Percentiles rank a stretch among this genome's conserved stretches.
phyloP scores from a whole-genome alignment of 805 yeast genomes.

The Candida quercuum region DNA sequence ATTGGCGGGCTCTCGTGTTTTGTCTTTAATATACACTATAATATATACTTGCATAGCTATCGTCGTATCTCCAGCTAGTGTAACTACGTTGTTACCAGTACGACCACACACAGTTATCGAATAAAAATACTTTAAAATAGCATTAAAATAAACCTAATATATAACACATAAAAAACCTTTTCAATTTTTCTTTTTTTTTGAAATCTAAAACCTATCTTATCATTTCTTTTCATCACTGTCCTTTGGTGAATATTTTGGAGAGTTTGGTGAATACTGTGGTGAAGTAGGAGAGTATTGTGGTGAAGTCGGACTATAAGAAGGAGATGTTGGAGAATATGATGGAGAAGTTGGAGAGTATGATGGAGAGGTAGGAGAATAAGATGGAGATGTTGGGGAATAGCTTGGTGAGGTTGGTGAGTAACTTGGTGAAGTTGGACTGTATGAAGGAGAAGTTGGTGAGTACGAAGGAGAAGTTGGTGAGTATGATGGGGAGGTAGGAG shows the following conservation, averaged over 20 bases:
- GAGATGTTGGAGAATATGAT: constrained; percentile 56
- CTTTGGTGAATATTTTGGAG: constrained; percentile 39
- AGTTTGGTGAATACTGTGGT: constrained; percentile 39
- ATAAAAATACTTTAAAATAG: constrained; percentile 3
- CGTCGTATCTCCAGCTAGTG: too few relatives aligned
- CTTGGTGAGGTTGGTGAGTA: constrained; percentile 63
- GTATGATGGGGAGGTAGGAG: constrained; percentile 72
- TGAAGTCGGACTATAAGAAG: constrained; percentile 40
- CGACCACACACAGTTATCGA: too few relatives aligned
- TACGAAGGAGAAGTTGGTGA: constrained; percentile 65
- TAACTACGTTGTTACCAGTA: too few relatives aligned
- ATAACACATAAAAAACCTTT: constrained; percentile 7
- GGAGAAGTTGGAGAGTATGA: constrained; percentile 63
- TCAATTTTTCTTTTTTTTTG: constrained; percentile 3
- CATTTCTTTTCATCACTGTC: constrained; percentile 14
- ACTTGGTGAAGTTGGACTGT: constrained; percentile 46
- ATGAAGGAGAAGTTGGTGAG: constrained; percentile 73
- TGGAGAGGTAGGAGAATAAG: constrained; percentile 44
- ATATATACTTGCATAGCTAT: too few relatives aligned
- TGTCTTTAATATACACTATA: too few relatives aligned
- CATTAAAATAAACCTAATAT: constrained; percentile 1
- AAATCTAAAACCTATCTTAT: too few relatives aligned
- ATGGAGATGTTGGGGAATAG: constrained; percentile 51
- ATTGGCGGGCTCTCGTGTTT: too few relatives aligned
- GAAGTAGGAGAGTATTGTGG: constrained; percentile 36